A percentile compares a stretch with the other conserved stretches of the same genome.
These are phyloP conservation scores for Houttuynia cordata DNA, from an alignment of 164 flowering plant species.

Conservation along the genomic window DNA sequence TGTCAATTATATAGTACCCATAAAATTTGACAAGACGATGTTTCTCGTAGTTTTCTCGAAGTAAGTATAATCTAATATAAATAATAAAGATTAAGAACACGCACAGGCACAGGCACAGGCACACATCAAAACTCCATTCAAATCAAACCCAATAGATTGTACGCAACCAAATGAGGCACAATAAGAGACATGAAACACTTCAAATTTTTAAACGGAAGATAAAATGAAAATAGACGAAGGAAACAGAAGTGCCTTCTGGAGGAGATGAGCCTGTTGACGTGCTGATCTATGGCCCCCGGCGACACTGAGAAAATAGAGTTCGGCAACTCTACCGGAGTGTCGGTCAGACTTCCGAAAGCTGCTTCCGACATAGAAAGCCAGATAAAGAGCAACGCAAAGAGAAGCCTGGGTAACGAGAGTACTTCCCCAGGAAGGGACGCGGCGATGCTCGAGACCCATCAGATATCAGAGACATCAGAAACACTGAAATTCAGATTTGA, in stretches of 20 bases:
- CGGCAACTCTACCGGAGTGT: constrained; percentile 8
- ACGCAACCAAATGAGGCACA: neutral
- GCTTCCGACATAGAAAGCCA: constrained; percentile 33
- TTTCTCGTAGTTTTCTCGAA: neutral
- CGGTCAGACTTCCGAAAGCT: constrained; percentile 13
- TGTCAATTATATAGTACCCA: neutral
- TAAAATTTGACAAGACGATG: neutral
- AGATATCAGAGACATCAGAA: neutral
- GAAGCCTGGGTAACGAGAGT: constrained; percentile 35
- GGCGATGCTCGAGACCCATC: constrained; percentile 3
- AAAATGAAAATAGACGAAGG: neutral
- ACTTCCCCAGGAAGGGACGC: constrained; percentile 27
- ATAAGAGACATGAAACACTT: neutral
- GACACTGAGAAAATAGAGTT: constrained; percentile 49
- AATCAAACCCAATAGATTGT: neutral
- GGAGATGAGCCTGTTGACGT: constrained; percentile 41
- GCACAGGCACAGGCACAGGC: neutral
- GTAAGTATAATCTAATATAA: neutral
- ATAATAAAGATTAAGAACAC: neutral
- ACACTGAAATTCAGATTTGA: no score
- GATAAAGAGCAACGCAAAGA: constrained; percentile 34
- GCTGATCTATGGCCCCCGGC: constrained; percentile 37
- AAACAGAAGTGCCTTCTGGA: constrained; percentile 29
- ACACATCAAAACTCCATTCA: neutral
- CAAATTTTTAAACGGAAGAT: neutral